Conservation (phyloP, 179 eudicot species). For the Pouteria campechiana region DNA sequence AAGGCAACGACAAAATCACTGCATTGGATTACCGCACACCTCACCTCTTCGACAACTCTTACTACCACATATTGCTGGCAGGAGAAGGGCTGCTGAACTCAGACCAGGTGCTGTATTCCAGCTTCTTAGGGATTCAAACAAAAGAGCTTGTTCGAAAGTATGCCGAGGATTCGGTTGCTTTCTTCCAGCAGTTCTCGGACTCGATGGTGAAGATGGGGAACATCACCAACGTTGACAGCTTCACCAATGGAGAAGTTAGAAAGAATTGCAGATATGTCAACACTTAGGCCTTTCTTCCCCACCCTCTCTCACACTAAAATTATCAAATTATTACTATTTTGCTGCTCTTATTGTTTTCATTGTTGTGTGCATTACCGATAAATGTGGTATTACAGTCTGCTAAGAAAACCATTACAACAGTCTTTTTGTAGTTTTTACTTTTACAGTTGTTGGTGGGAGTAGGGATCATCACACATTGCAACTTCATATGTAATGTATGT, state of each 20-base stretch:
- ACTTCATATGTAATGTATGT: no score
- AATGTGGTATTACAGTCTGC: no score
- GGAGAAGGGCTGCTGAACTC: conserved; percentile 84
- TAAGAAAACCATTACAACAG: no score
- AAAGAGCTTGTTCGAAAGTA: conserved; percentile 54
- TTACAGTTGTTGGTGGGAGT: no score
- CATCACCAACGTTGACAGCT: conserved; percentile 58
- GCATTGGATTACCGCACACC: conserved; percentile 68
- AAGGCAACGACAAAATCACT: conserved; percentile 50
- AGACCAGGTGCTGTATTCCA: conserved; percentile 79
- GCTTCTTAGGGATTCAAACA: conserved; percentile 53
- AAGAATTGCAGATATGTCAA: conserved; percentile 84
- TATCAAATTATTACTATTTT: no score
- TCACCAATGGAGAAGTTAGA: conserved; percentile 67
- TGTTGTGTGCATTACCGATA: no score
- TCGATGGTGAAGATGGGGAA: conserved; percentile 94
- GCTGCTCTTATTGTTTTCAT: no score
- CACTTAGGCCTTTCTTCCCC: no score
- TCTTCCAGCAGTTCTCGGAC: conserved; percentile 77
- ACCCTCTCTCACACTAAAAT: no score
- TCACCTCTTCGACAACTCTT: conserved; percentile 69
- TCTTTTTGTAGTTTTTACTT: no score
- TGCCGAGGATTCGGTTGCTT: conserved; percentile 48
- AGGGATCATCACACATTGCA: no score
- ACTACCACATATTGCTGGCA: conserved; percentile 47